These are phyloP conservation scores for Cyberlindnera meyerae DNA, from an alignment of 805 yeast species.

Conservation along the genomic window DNA sequence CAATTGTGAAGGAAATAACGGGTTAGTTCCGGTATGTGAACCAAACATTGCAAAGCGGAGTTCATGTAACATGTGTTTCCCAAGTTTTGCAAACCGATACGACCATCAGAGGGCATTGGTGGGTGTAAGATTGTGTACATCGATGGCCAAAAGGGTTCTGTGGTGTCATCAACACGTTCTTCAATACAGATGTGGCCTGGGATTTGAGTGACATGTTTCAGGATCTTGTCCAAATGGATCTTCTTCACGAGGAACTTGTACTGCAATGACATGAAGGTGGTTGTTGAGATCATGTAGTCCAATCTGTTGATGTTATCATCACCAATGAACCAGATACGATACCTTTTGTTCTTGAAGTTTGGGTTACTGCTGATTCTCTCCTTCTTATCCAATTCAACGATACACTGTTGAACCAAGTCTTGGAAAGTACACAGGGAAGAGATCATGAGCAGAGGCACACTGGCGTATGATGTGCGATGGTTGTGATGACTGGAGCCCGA, in stretches of 20 bases:
- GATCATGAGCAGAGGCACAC: conserved; percentile 27
- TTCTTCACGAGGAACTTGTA: conserved; percentile 23
- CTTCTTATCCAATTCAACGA: conserved; percentile 12
- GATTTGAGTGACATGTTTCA: conserved; percentile 22
- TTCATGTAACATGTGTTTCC: conserved; percentile 96
- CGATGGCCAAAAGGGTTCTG: conserved; percentile 34
- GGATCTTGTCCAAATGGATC: conserved; percentile 9
- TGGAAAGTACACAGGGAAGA: conserved; percentile 29
- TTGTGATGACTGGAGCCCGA: conserved; percentile 1
- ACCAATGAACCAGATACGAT: conserved; percentile 21
- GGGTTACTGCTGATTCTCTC: conserved; percentile 9
- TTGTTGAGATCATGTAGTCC: conserved; percentile 23
- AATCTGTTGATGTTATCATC: conserved; percentile 13
- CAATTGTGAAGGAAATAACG: conserved; percentile 64
- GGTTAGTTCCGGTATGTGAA: conserved; percentile 79
- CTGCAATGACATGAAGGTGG: conserved; percentile 25
- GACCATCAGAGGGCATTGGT: conserved; percentile 40
- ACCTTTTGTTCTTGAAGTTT: conserved; percentile 9
- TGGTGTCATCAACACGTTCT: conserved; percentile 14
- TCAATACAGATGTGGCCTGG: conserved; percentile 32
- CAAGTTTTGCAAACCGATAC: conserved; percentile 59
- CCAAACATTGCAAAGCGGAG: conserved; percentile 85
- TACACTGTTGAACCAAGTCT: conserved; percentile 16
- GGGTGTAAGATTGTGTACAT: conserved; percentile 28
- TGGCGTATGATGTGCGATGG: conserved; percentile 15